Base-by-base conservation (phyloP, 2,329 filamentous ascomycete genomes). In the Penicillium brasilianum region DNA sequence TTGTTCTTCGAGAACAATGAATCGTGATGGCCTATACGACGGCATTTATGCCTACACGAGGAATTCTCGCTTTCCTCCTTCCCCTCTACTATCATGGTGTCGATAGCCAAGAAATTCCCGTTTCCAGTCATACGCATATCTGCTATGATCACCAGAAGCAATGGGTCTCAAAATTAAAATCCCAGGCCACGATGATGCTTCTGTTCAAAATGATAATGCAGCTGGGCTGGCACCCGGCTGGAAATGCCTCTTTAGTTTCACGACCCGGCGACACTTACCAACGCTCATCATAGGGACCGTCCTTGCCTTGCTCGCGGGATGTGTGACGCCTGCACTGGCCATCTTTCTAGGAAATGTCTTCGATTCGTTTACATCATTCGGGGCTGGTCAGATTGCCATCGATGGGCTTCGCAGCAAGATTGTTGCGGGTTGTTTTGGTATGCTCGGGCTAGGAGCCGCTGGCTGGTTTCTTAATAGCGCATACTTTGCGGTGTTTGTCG, bases 341-440 rank as follows among this genome's bases (percentile, higher is more conserved):
- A 80, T 93, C 30, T 75, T 96, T 1, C 85, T 93, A 1, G 93
- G 93, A 13, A 84, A 84, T 53, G 82, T 96, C 8, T 96, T 96
- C 71, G 84, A 90, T 32, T 78, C 86, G 4, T 88, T 96, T 60
- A 84, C 90, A 0, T 77, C 82, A 7, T 92, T 88, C 69, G 90
- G 88, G 0, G 78, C 82, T 16, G 87, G 86, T 1, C 72, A 75
- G 1, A 77, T 86, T 3, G 76, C 78, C 0, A 79, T 80, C 0
- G 64, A 78, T 1, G 80, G 83, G 1, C 82, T 93, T 1, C 78
- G 90, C 20, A 69, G 76, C 0, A 77, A 82, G 2, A 82, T 92
- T 0, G 83, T 84, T 0, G 81, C 74, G 44, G 89, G 87, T 78
- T 88, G 87, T 50, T 66, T 89, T 28, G 83, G 87, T 28, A 78